Evolutionary conservation across 352 stramenopile species (phyloP).

Genomic region (Halophytophthora batemanensis): DNA sequence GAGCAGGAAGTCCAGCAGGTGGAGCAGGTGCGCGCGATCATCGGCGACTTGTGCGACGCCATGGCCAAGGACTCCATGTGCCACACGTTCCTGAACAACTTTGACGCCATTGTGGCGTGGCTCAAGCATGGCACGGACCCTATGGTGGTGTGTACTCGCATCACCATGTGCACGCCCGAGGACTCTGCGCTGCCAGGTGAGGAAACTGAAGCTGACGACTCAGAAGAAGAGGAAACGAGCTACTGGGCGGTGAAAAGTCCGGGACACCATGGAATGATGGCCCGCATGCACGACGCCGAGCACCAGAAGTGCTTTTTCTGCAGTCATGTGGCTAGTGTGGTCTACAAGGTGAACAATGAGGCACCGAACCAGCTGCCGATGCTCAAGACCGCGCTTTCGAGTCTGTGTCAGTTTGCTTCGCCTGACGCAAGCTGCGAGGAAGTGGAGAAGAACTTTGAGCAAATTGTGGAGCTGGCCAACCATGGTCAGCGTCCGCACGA

Average conservation of each 20-base stretch:
- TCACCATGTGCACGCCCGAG: slow-evolving; percentile 57
- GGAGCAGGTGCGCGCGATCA: slow-evolving; percentile 64
- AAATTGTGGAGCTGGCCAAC: slow-evolving; percentile 52
- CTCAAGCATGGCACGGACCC: slow-evolving; percentile 68
- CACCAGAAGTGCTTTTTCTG: slow-evolving; percentile 52
- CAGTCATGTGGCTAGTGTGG: slow-evolving; percentile 29
- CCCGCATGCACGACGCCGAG: no score
- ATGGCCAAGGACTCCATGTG: slow-evolving; percentile 74
- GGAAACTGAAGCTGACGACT: background rate
- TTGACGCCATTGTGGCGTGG: slow-evolving; percentile 76
- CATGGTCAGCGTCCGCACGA: slow-evolving; percentile 41
- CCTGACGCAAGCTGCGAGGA: slow-evolving; percentile 44
- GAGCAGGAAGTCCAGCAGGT: slow-evolving; percentile 56
- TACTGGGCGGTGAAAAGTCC: slow-evolving; percentile 8
- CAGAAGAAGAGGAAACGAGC: slow-evolving; percentile 5
- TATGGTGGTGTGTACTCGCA: slow-evolving; percentile 46
- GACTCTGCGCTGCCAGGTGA: slow-evolving; percentile 12
- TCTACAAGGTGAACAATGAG: slow-evolving; percentile 40
- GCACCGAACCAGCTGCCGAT: slow-evolving; percentile 36
- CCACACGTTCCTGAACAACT: slow-evolving; percentile 73
- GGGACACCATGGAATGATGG: slow-evolving; percentile 4
- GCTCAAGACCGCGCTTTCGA: slow-evolving; percentile 38
- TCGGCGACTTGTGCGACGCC: slow-evolving; percentile 71
- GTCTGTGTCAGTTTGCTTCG: slow-evolving; percentile 39
- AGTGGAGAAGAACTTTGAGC: slow-evolving; percentile 51